These are phyloP conservation scores for Gillenia trifoliata DNA, from an alignment of 306 rosid species.

Conservation along the genomic window DNA sequence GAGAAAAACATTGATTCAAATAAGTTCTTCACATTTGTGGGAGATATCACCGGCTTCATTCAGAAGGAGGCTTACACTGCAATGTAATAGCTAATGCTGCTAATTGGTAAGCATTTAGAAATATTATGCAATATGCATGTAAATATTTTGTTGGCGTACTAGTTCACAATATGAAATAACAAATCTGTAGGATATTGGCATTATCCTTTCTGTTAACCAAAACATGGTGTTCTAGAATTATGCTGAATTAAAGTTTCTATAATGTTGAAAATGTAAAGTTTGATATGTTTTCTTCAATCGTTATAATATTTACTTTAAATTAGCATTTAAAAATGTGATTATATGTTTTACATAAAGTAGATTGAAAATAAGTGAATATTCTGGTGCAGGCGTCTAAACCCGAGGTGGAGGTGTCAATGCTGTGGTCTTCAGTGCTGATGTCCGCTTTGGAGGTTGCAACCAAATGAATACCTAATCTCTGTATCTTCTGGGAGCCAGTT, in stretches of 20 bases:
- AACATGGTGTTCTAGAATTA: background rate
- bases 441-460: slow-evolving; percentile 71
- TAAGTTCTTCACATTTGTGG: slow-evolving; percentile 70
- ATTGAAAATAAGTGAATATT: slow-evolving; percentile 13
- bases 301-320: background rate
- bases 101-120: slow-evolving; percentile 58
- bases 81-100: slow-evolving; percentile 87
- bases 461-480: slow-evolving; percentile 57
- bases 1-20: slow-evolving; percentile 44
- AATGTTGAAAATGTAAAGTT: background rate
- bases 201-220: background rate
- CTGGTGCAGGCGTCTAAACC: slow-evolving; percentile 75
- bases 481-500: slow-evolving; percentile 61
- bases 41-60: slow-evolving; percentile 68
- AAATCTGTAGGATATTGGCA: background rate
- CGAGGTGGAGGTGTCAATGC: slow-evolving; percentile 99
- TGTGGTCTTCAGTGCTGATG: slow-evolving; percentile 80
- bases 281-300: background rate
- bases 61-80: slow-evolving; percentile 67
- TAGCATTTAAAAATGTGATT: background rate
- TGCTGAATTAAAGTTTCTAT: background rate
- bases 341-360: slow-evolving; percentile 1
- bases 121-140: background rate
- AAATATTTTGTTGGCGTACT: background rate
- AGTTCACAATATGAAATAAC: background rate